These are phyloP conservation scores for Termitomyces bulborhizus DNA, from an alignment of 768 basidiomycete species.

Conservation along the genomic window DNA sequence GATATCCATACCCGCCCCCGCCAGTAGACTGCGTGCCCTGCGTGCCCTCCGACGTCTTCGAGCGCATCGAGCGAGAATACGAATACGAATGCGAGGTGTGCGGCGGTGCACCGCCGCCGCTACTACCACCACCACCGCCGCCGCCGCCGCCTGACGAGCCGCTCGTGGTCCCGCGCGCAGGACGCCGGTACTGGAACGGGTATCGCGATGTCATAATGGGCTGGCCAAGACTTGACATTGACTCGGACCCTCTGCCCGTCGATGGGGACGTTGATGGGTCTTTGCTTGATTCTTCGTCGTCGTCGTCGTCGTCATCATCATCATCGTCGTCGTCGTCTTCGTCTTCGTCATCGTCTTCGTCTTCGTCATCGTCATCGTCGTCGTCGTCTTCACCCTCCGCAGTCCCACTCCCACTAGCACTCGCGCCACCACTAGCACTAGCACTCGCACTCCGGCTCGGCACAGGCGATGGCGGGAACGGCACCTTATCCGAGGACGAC, in stretches of 20 bases:
- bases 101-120: too few relatives aligned
- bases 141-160: constrained; percentile 25
- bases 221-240: constrained; percentile 81
- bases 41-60: constrained; percentile 20
- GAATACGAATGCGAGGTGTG: constrained; percentile 24
- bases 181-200: constrained; percentile 62
- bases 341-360: constrained; percentile 21
- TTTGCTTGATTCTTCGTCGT: constrained; percentile 33
- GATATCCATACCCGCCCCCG: too few relatives aligned
- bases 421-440: too few relatives aligned
- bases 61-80: constrained; percentile 26
- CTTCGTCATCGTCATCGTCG: too few relatives aligned
- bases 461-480: constrained; percentile 66
- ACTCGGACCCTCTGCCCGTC: constrained; percentile 65
- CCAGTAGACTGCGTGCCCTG: constrained; percentile 56
- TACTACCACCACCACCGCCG: too few relatives aligned
- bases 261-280: constrained; percentile 54
- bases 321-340: constrained; percentile 9
- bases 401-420: too few relatives aligned
- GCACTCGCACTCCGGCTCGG: constrained; percentile 28
- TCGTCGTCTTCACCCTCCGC: too few relatives aligned
- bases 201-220: constrained; percentile 66
- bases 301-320: constrained; percentile 23
- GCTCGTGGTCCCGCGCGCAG: constrained; percentile 34
- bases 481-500: constrained; percentile 57